A percentile compares a stretch with the other conserved stretches of the same genome.
These are phyloP conservation scores for Atkinsonella hypoxylon DNA, from an alignment of 2,329 filamentous ascomycete species.

Conservation along the genomic window DNA sequence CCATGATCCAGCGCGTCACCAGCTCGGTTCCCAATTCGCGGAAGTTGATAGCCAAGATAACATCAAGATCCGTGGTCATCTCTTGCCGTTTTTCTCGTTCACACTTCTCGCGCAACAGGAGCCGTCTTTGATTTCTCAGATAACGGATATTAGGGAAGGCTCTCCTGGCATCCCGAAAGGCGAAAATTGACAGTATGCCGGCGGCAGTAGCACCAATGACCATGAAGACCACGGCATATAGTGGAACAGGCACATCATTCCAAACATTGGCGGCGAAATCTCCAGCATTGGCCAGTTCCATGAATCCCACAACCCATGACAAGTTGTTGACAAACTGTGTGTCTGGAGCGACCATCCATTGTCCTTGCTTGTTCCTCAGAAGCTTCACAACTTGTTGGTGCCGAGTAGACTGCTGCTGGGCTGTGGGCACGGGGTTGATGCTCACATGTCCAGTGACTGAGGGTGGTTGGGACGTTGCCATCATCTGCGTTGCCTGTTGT, in stretches of 20 bases:
- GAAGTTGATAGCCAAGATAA: constrained; percentile 30
- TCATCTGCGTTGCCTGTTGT: neutral
- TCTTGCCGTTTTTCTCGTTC: constrained; percentile 5
- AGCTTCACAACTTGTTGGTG: constrained; percentile 8
- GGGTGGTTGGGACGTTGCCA: too few species aligned
- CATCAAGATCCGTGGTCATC: constrained; percentile 16
- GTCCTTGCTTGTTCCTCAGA: constrained; percentile 4
- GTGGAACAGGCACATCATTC: constrained; percentile 38
- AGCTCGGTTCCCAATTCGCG: constrained; percentile 39
- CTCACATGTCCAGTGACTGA: neutral
- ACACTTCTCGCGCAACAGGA: constrained; percentile 15
- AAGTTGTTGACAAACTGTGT: constrained; percentile 19
- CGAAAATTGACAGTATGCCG: constrained; percentile 31
- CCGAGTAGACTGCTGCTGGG: neutral
- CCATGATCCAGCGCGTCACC: constrained; percentile 39
- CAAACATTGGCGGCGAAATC: constrained; percentile 48
- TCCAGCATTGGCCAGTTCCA: constrained; percentile 42
- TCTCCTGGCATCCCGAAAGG: constrained; percentile 29
- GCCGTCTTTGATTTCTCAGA: constrained; percentile 28
- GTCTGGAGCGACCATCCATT: constrained; percentile 8
- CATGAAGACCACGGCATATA: constrained; percentile 38
- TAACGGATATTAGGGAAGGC: constrained; percentile 34
- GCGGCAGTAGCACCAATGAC: constrained; percentile 37
- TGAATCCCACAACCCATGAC: constrained; percentile 29
- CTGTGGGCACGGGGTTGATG: neutral